Evolutionary conservation across 2,329 filamentous ascomycete genomes (phyloP), one percentile per base, ranked within the genome.

Genomic region (Waltergamsia citrina): DNA sequence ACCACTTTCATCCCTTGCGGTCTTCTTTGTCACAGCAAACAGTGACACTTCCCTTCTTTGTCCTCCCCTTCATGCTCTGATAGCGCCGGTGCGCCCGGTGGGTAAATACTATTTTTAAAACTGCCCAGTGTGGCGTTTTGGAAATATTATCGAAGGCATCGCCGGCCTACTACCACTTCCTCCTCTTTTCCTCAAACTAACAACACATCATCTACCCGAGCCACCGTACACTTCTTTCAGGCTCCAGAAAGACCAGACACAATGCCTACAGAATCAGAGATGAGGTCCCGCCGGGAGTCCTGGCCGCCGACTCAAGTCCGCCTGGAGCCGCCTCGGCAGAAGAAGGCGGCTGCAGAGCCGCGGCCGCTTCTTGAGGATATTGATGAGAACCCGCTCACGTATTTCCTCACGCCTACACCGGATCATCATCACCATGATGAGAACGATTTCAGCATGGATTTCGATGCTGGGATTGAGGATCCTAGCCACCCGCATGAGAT

Each of bases 381-480:
- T 34, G 64, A 70, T 40, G 61, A 70, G 29, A 65, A 74, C 41
- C 71, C 71, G 12, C 57, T 75, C 33, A 67, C 61, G 31, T 74
- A 71, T 48, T 76, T 75, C 42, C 60, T 75, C 27, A 72, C 69
- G 2, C 66, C 71, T 2, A 56, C 62, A 0, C 57, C 65, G 1
- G 53, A 56, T 9, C 45, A 60, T 9, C 60, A 66, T 15, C 57
- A 62, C 16, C 50, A 57, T 10, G 57, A 57, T 22, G 44, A 55
- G 21, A 52, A 63, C 20, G 49, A 60, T 18, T 62, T 61, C 26
- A 50, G 58, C 29, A 57, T 68, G 54, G 67, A 71, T 42, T 67
- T 72, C 43, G 70, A 75, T 46, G 71, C 71, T 24, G 70, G 71
- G 36, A 76, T 76, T 47, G 69, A 74, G 46, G 63, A 69, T 43